Evolutionary conservation across 164 flowering plant species (phyloP), one percentile per base, ranked within the genome.

Genomic region (Umbellularia californica): DNA sequence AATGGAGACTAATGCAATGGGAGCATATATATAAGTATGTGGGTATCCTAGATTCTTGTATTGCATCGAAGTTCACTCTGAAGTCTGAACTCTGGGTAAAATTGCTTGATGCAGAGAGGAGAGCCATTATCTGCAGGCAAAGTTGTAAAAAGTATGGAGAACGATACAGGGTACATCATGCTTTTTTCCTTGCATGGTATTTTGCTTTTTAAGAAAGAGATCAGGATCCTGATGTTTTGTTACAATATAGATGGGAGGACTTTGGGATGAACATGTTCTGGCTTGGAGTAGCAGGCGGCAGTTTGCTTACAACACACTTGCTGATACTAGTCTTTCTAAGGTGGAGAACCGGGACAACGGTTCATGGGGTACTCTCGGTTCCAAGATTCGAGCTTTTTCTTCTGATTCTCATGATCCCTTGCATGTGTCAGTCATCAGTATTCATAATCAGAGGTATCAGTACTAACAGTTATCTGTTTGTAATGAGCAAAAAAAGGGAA

Each of bases 251-350:
- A 75, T 89, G 92, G 90, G 68, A 78, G 33, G 90, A 89, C 75
- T 77, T 87, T 75, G 80, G 79, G 81, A 86, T 81, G 89, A 89
- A 87, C 82, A 75, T 87, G 80, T 84, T 87, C 83, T 87, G 92
- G 90, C 87, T 89, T 73, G 87, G 86, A 62, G 65, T 81, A 3
- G 88, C 83, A 62, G 82, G 85, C 25, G 82, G 86, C 3, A 69
- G 83, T 80, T 78, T 87, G 73, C 71, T 87, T 50, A 20, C 73
- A 47, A 55, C 70, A 35, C 88, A 83, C 79, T 55, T 75, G 22
- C 66, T 82, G 65, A 65, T 84, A 68, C 73, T 85, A 60, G 51
- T 82, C 65, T 76, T 84, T 76, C 80, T 87, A 67, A 85, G 79
- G 82, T 85, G 89, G 87, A 87, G 90, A 74, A 83, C 77, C 5